Conservation (phyloP, 2,329 filamentous ascomycete species). For the Aspergillus eucalypticola region DNA sequence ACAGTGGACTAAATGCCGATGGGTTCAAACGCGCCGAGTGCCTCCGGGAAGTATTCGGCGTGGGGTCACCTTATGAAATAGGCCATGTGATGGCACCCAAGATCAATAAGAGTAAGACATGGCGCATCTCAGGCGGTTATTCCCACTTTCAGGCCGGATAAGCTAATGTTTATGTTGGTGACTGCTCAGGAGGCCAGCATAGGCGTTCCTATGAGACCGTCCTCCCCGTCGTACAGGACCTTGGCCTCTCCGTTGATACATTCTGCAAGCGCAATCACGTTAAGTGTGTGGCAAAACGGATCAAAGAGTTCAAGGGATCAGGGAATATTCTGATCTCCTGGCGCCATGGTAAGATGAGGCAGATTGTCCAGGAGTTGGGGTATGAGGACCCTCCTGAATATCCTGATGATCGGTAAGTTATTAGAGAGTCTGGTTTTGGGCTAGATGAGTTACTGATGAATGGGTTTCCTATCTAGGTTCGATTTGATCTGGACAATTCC, state of each 20-base stretch:
- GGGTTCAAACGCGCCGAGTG: slow-evolving; percentile 31
- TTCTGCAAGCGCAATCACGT: slow-evolving; percentile 28
- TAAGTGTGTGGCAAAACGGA: slow-evolving; percentile 24
- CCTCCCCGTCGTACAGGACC: slow-evolving; percentile 28
- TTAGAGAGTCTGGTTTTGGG: background rate
- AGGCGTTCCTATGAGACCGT: slow-evolving; percentile 27
- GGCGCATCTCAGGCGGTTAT: background rate
- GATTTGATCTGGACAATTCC: slow-evolving; percentile 35
- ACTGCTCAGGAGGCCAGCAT: slow-evolving; percentile 17
- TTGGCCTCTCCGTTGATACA: slow-evolving; percentile 29
- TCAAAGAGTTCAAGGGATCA: slow-evolving; percentile 23
- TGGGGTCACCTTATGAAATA: slow-evolving; percentile 27
- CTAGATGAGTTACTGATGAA: background rate
- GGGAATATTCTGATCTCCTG: slow-evolving; percentile 34
- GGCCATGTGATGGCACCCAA: slow-evolving; percentile 31
- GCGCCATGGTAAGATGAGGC: slow-evolving; percentile 29
- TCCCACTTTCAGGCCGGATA: background rate
- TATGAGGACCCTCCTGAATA: slow-evolving; percentile 24
- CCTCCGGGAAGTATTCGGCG: slow-evolving; percentile 29
- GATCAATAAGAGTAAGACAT: slow-evolving; percentile 22
- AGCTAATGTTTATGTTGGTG: too few relatives aligned
- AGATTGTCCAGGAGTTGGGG: slow-evolving; percentile 25
- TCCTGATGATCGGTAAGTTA: slow-evolving; percentile 29
- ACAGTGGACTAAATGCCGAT: slow-evolving; percentile 27
- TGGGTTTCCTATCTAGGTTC: slow-evolving; percentile 19